phyloP scores from a whole-genome alignment of 2,329 filamentous ascomycete genomes.

The Trichoderma lentiforme region DNA sequence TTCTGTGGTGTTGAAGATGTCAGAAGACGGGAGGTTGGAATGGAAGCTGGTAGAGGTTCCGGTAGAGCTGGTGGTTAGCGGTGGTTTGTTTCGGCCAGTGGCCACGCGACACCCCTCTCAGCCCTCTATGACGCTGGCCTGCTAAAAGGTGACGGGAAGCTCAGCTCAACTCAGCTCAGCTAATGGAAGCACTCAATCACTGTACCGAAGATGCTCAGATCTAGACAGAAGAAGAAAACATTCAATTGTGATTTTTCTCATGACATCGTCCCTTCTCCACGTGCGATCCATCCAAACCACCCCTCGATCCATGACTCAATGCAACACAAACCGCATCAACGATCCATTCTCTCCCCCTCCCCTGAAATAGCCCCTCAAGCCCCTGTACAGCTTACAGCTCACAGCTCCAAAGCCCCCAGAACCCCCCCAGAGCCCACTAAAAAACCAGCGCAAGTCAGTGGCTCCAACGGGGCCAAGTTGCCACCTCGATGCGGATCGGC shows the following conservation, averaged over 20 bases:
- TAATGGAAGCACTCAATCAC: neutral
- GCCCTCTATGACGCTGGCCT: neutral
- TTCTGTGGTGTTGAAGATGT: neutral
- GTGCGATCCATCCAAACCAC: neutral
- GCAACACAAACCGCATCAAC: neutral
- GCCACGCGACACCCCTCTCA: neutral
- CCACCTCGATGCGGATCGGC: constrained; percentile 1
- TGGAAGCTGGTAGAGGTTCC: neutral
- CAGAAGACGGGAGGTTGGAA: neutral
- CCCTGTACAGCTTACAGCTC: neutral
- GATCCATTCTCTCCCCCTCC: neutral
- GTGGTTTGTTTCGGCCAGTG: neutral
- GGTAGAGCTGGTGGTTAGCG: neutral
- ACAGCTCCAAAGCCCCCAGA: neutral
- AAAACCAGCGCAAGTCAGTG: neutral
- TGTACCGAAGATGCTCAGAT: neutral
- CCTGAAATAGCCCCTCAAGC: neutral
- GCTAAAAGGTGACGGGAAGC: neutral
- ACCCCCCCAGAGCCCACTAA: neutral
- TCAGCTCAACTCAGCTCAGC: neutral
- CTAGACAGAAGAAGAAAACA: neutral
- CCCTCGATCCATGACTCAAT: neutral
- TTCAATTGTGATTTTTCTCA: neutral
- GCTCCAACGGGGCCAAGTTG: neutral
- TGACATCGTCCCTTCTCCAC: neutral